phyloP scores from a whole-genome alignment of 1,284 basidiomycete genomes.

The Ceraceosorus bombacis region DNA sequence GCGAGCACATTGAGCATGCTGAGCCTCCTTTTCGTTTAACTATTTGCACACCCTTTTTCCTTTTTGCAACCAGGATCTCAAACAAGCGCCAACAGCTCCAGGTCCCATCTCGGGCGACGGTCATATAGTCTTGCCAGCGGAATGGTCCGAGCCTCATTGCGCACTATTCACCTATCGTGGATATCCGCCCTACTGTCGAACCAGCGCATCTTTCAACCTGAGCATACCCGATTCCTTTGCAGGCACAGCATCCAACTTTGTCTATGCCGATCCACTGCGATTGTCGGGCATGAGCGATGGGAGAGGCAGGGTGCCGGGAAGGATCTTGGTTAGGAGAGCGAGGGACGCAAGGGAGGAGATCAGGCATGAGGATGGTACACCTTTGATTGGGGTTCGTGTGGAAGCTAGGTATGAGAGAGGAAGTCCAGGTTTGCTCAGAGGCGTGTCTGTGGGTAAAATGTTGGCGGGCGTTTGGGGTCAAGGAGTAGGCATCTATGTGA shows the following conservation, averaged over 20 bases:
- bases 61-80: conserved; percentile 27
- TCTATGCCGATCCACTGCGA: conserved; percentile 10
- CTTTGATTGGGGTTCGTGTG: conserved; percentile 2
- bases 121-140: conserved; percentile 21
- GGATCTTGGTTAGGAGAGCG: conserved; percentile 4
- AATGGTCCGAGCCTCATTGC: conserved; percentile 28
- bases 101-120: conserved; percentile 33
- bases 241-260: conserved; percentile 8
- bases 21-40: background rate
- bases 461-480: conserved; percentile 1
- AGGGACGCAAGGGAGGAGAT: background rate
- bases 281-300: conserved; percentile 4
- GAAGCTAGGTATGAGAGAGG: conserved; percentile 13
- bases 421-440: conserved; percentile 3
- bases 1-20: background rate
- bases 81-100: conserved; percentile 20
- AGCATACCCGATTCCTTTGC: conserved; percentile 5
- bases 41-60: background rate
- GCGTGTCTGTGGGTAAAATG: conserved; percentile 9
- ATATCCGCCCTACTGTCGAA: conserved; percentile 2
- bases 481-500: conserved; percentile 14
- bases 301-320: conserved; percentile 11
- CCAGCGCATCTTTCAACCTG: conserved; percentile 7
- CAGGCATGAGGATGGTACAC: background rate
- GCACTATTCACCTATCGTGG: background rate